A percentile compares a stretch with the other conserved stretches of the same genome.
These are phyloP conservation scores for Tympanopsis confertula DNA, from an alignment of 2,329 filamentous ascomycete species.

Conservation along the genomic window DNA sequence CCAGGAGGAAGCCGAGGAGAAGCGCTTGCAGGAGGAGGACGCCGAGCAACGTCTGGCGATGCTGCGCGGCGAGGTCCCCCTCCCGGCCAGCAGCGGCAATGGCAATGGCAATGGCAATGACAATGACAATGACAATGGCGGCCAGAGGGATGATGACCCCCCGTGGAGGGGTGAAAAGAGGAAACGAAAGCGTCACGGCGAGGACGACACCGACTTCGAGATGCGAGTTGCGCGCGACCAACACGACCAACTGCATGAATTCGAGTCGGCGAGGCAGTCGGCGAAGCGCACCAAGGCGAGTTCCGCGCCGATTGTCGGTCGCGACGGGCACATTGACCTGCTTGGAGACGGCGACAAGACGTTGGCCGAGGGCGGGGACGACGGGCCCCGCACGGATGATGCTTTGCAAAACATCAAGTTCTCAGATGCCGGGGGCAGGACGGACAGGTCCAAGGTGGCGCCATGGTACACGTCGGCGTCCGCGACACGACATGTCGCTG, in stretches of 20 bases:
- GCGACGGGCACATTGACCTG: conserved; percentile 68
- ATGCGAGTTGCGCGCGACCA: conserved; percentile 61
- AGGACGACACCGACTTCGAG: conserved; percentile 86
- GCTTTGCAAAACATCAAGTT: conserved; percentile 81
- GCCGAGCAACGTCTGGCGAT: conserved; percentile 68
- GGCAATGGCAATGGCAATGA: too few relatives aligned
- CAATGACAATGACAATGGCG: too few relatives aligned
- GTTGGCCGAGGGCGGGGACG: too few relatives aligned
- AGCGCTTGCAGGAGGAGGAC: conserved; percentile 73
- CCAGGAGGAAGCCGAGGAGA: conserved; percentile 68
- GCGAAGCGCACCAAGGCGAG: conserved; percentile 12
- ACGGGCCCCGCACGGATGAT: conserved; percentile 50
- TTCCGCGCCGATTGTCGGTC: conserved; percentile 58
- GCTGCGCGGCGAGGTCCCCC: conserved; percentile 51
- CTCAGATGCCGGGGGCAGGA: conserved; percentile 62
- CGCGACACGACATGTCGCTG: conserved; percentile 7
- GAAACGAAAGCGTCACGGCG: conserved; percentile 53
- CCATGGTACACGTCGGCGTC: conserved; percentile 46
- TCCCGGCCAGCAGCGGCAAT: background rate
- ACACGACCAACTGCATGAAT: conserved; percentile 8
- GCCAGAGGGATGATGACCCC: conserved; percentile 25
- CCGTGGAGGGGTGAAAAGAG: conserved; percentile 13
- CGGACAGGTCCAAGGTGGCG: conserved; percentile 25
- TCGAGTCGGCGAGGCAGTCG: too few relatives aligned
- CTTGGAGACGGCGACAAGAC: conserved; percentile 61